A percentile compares a stretch with the other conserved stretches of the same genome.
phyloP scores from a whole-genome alignment of 2,329 filamentous ascomycete species.

The Fusarium pseudocircinatum region DNA sequence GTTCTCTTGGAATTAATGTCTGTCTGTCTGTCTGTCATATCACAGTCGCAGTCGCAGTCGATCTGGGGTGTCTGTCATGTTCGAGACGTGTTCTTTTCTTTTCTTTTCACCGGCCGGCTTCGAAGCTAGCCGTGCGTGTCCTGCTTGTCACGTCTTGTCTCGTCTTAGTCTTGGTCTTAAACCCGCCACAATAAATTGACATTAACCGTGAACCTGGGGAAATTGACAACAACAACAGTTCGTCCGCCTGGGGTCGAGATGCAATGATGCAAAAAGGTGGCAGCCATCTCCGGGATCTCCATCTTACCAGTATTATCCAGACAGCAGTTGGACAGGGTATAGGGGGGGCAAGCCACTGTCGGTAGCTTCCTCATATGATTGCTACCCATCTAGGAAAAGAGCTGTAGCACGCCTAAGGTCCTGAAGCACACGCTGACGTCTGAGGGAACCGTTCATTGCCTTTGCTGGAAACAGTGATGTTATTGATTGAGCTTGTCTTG shows the following conservation, averaged over 20 bases:
- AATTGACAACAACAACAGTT: neutral
- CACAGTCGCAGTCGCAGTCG: slow-evolving; percentile 9
- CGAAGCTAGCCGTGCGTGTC: slow-evolving; percentile 6
- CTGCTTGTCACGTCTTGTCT: neutral
- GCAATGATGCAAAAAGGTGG: slow-evolving; percentile 13
- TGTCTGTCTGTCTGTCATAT: neutral
- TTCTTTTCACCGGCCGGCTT: slow-evolving; percentile 1
- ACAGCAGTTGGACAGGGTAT: slow-evolving; percentile 9
- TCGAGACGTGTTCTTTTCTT: slow-evolving; percentile 24
- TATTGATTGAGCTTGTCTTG: slow-evolving; percentile 20
- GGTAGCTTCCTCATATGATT: slow-evolving; percentile 21
- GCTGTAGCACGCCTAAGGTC: slow-evolving; percentile 11
- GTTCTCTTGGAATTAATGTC: slow-evolving; percentile 4
- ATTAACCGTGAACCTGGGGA: slow-evolving; percentile 3
- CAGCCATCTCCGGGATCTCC: slow-evolving; percentile 32
- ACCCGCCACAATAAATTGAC: slow-evolving; percentile 1
- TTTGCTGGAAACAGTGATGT: slow-evolving; percentile 8
- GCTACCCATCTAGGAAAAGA: slow-evolving; percentile 28
- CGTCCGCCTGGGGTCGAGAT: neutral
- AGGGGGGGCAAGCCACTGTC: neutral
- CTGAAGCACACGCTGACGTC: slow-evolving; percentile 4
- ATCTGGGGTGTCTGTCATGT: slow-evolving; percentile 1
- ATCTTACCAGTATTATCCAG: slow-evolving; percentile 16
- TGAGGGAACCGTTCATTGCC: slow-evolving; percentile 10
- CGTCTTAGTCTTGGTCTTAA: neutral